Base-by-base conservation (phyloP, 1,284 basidiomycete species). In the Vanrija humicola region DNA sequence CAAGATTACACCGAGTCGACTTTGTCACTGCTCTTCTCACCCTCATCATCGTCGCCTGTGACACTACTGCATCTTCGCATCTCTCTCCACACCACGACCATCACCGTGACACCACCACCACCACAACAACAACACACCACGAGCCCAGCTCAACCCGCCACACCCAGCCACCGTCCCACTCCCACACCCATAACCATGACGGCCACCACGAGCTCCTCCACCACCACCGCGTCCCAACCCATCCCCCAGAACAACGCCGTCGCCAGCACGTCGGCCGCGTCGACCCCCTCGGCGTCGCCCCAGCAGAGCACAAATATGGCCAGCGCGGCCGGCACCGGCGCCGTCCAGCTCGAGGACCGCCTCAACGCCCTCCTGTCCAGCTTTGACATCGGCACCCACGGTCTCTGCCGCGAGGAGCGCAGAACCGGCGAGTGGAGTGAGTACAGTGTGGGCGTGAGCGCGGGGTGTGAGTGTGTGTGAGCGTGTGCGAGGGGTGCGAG, bases 351-450 rank as follows among this genome's bases (percentile, higher is more conserved):
- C 25, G 64, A 67, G 40, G 56, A 55, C 38, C 52, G 65, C 46
- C 49, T 70, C 16, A 61, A 63, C 46, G 55, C 65, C 16, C 54
- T 70, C 15, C 61, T 70, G 39, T 54, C 60, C 0, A 54, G 52
- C 51, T 64, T 65, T 39, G 66, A 70, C 21, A 56, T 59, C 18
- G 68, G 68, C 18, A 70, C 68, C 5, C 68, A 70, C 46, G 56
- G 55, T 6, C 64, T 70, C 51, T 59, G 58, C 43, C 55, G 65
- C 26, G 66, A 58, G 4, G 63, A 65, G 14, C 50, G 65, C 44
- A 34, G 34, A 34, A 28, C 39, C 18, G 56, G 54, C 28, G 47
- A 48, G 34, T 42, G 18, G 9, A 21, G 52, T 54, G 52, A 58
- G 56, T 54, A 40, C 26, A 12, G 25, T 40, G 18, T 15, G 38